Conservation (phyloP, 345 rosid species). For the Odontarrhena argentea region DNA sequence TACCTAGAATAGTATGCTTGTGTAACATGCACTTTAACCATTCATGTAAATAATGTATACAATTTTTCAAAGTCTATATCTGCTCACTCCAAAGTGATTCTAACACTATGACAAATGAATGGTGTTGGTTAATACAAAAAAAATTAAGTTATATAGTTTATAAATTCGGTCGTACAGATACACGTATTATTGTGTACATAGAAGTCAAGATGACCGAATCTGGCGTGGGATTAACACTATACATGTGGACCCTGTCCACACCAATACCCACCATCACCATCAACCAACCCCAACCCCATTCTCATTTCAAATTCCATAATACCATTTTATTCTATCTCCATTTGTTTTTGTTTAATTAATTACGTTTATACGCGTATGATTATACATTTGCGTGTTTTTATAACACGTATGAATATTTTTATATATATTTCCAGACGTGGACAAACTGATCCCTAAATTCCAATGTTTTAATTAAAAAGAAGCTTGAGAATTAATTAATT, state of each 20-base stretch:
- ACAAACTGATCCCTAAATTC: too few relatives aligned
- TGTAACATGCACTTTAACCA: too few relatives aligned
- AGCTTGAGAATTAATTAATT: too few relatives aligned
- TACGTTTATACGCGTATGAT: neutral
- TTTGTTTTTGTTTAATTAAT: neutral
- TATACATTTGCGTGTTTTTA: neutral
- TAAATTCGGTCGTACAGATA: constrained; percentile 20
- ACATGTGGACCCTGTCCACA: constrained; percentile 38
- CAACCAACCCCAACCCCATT: constrained; percentile 34
- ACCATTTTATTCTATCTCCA: neutral
- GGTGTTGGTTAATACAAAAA: constrained; percentile 4
- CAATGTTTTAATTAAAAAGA: too few relatives aligned
- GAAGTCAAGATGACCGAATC: constrained; percentile 42
- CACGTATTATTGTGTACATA: constrained; percentile 20
- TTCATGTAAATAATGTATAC: neutral
- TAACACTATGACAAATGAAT: constrained; percentile 13
- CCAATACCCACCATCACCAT: constrained; percentile 38
- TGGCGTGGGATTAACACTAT: constrained; percentile 61
- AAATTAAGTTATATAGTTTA: neutral
- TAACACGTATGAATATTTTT: neutral
- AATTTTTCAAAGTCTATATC: neutral
- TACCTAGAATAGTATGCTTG: neutral
- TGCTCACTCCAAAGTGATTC: neutral
- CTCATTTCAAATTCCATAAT: constrained; percentile 12
- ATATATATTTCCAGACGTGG: too few relatives aligned